These are phyloP conservation scores for Dipteronia sinensis DNA, from an alignment of 345 rosid species.

Conservation along the genomic window DNA sequence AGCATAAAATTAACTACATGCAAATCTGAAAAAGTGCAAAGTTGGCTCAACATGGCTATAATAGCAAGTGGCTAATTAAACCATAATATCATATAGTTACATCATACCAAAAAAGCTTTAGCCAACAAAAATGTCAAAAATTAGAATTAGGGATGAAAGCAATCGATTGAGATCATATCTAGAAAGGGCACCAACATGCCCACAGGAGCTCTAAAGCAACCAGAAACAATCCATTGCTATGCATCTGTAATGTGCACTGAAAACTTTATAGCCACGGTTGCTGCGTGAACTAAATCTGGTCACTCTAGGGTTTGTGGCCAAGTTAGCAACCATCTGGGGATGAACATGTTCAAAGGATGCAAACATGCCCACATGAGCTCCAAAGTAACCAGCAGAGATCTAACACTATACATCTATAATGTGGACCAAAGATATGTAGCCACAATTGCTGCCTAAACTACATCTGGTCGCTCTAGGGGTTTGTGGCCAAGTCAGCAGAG, in stretches of 20 bases:
- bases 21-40: not conserved
- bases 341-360: constrained; percentile 14
- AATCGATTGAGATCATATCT: constrained; percentile 12
- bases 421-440: constrained; percentile 9
- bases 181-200: constrained; percentile 10
- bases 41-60: constrained; percentile 2
- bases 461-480: constrained; percentile 28
- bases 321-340: constrained; percentile 10
- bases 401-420: constrained; percentile 13
- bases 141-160: constrained; percentile 11
- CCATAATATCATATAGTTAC: constrained; percentile 4
- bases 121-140: not conserved
- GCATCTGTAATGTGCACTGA: not conserved
- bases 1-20: too few species aligned
- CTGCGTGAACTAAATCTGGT: constrained; percentile 22
- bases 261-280: constrained; percentile 15
- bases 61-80: constrained; percentile 9
- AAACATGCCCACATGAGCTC: constrained; percentile 22
- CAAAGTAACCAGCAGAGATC: constrained; percentile 35
- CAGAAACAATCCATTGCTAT: constrained; percentile 26
- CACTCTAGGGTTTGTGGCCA: constrained; percentile 26
- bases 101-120: constrained; percentile 12
- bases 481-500: constrained; percentile 19
- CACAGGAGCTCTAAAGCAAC: constrained; percentile 38
- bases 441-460: constrained; percentile 19